phyloP scores from a whole-genome alignment of 106 monocot genomes.

The Narthecium ossifragum region DNA sequence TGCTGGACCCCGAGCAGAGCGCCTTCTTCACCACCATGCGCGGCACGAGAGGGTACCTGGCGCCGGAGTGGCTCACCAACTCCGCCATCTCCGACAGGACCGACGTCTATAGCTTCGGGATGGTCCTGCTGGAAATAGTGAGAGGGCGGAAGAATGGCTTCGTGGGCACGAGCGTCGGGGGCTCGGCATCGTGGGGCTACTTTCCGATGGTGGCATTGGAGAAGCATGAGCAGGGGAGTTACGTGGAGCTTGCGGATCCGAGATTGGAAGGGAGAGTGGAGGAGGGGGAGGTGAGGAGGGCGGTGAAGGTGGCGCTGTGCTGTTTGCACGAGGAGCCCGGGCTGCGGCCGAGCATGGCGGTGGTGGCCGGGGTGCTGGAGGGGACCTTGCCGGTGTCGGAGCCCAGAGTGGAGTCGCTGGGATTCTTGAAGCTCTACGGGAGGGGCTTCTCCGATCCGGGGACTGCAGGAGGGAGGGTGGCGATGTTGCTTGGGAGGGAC shows the following conservation, averaged over 20 bases:
- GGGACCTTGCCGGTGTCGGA: neutral
- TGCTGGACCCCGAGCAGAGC: constrained; percentile 68
- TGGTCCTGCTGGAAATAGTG: constrained; percentile 82
- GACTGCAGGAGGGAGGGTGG: neutral
- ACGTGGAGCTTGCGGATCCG: constrained; percentile 48
- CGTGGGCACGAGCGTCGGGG: neutral
- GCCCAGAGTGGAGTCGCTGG: neutral
- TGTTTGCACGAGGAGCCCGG: constrained; percentile 34
- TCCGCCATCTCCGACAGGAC: constrained; percentile 67
- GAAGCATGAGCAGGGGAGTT: constrained; percentile 55
- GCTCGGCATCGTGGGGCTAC: constrained; percentile 19
- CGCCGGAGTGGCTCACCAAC: constrained; percentile 93
- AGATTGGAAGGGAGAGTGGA: constrained; percentile 51
- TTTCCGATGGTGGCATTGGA: constrained; percentile 78
- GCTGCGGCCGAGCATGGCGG: neutral
- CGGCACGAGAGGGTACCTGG: constrained; percentile 84
- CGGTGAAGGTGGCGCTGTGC: constrained; percentile 57
- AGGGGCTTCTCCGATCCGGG: neutral
- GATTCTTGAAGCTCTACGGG: neutral
- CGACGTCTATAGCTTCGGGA: constrained; percentile 96
- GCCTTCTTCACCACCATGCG: constrained; percentile 71
- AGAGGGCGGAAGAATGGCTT: constrained; percentile 59
- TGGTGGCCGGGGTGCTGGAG: neutral
- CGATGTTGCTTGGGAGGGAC: neutral
- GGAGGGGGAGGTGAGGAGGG: constrained; percentile 40